These are phyloP conservation scores for Penicillium odoratum DNA, from an alignment of 495 filamentous ascomycete species.

Conservation along the genomic window DNA sequence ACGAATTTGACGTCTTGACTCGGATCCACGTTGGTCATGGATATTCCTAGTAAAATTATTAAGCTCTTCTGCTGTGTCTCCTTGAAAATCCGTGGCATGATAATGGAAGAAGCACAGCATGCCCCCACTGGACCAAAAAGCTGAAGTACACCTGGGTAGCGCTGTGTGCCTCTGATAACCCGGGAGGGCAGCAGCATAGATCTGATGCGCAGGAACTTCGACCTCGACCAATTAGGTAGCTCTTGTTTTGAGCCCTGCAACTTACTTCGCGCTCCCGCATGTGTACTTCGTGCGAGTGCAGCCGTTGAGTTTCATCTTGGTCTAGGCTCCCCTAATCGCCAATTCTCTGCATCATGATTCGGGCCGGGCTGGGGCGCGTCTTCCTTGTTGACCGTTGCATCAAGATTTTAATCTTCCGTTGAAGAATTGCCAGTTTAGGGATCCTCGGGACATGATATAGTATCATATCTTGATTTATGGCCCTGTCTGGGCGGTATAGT, in stretches of 20 bases:
- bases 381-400: not conserved
- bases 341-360: conserved; percentile 28
- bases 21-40: not conserved
- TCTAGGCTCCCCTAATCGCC: conserved; percentile 11
- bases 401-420: not conserved
- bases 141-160: not conserved
- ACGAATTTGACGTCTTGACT: not conserved
- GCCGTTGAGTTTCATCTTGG: conserved; percentile 30
- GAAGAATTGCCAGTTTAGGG: conserved; percentile 11
- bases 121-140: not conserved
- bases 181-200: not conserved
- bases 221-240: conserved; percentile 19
- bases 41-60: not conserved
- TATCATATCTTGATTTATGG: too few species aligned
- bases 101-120: not conserved
- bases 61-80: not conserved
- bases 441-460: not conserved
- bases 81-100: not conserved
- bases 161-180: not conserved
- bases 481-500: not conserved
- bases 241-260: conserved; percentile 15
- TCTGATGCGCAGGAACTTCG: conserved; percentile 10
- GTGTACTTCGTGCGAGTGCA: conserved; percentile 19
- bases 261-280: conserved; percentile 11
- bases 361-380: conserved; percentile 17